Conservation (phyloP, 148 eudicot genomes). For the Bassia scoparia region DNA sequence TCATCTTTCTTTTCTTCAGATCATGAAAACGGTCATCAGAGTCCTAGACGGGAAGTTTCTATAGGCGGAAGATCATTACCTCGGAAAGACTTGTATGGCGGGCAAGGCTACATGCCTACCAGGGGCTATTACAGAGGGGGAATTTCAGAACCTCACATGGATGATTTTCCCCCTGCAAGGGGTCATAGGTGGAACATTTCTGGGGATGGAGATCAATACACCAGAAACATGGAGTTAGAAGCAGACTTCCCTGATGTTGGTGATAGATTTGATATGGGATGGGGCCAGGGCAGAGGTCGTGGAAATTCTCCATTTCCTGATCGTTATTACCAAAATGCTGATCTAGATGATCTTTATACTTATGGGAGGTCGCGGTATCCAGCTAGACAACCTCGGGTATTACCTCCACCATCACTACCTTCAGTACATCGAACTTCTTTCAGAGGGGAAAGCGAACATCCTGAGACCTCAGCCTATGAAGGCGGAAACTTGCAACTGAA, state of each 20-base stretch:
- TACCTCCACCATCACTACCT: constrained; percentile 76
- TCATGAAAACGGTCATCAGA: constrained; percentile 56
- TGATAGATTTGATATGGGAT: constrained; percentile 55
- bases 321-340: constrained; percentile 52
- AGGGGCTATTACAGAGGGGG: constrained; percentile 46
- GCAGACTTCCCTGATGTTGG: constrained; percentile 53
- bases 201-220: constrained; percentile 46
- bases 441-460: constrained; percentile 47
- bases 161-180: constrained; percentile 51
- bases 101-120: constrained; percentile 54
- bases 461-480: constrained; percentile 49
- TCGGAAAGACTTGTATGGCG: constrained; percentile 60
- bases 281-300: constrained; percentile 58
- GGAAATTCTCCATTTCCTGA: constrained; percentile 53
- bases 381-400: constrained; percentile 85
- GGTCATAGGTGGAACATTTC: constrained; percentile 59
- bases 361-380: constrained; percentile 82
- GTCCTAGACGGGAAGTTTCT: constrained; percentile 54
- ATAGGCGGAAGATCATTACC: constrained; percentile 55
- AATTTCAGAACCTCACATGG: constrained; percentile 47
- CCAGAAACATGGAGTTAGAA: constrained; percentile 47
- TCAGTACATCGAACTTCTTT: constrained; percentile 45
- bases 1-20: constrained; percentile 44
- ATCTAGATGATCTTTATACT: constrained; percentile 60
- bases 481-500: constrained; percentile 32